Evolutionary conservation across 2,329 filamentous ascomycete species (phyloP).

Genomic region (Plenodomus tracheiphilus): DNA sequence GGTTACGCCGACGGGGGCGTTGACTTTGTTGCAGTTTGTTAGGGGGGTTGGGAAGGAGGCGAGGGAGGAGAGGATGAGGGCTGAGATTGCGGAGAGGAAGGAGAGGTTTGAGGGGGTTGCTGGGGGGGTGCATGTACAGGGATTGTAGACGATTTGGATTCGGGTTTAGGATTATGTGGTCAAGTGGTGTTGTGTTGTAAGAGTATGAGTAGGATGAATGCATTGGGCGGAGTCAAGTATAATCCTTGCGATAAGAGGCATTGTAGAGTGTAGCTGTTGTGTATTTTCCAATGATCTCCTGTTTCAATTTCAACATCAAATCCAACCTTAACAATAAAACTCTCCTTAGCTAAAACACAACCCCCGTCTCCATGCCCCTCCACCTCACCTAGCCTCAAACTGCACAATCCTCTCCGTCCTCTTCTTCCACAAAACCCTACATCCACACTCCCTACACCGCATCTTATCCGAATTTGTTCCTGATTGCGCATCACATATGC

Average conservation of each 20-base stretch:
- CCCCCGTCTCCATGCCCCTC: not conserved
- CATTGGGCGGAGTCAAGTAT: not conserved
- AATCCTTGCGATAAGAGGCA: no score
- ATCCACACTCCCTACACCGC: constrained; percentile 16
- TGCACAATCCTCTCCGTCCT: constrained; percentile 21
- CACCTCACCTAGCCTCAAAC: constrained; percentile 18
- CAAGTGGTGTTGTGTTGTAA: not conserved
- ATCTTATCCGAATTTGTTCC: constrained; percentile 5
- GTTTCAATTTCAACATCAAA: no score
- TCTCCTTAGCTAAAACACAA: no score
- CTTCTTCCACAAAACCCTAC: constrained; percentile 11
- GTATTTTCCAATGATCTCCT: no score
- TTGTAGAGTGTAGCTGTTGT: no score
- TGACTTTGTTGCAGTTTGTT: constrained; percentile 66
- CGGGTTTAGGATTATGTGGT: not conserved
- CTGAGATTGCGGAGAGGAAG: constrained; percentile 38
- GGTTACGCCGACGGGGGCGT: constrained; percentile 55
- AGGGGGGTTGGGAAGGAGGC: constrained; percentile 46
- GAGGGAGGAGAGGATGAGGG: constrained; percentile 30
- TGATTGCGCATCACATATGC: not conserved
- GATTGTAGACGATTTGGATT: constrained; percentile 3
- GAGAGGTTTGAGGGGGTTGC: constrained; percentile 21
- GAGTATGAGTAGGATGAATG: not conserved
- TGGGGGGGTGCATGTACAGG: constrained; percentile 8
- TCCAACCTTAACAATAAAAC: no score